Base-by-base conservation (phyloP, 352 stramenopile species). In the Salisapilia sapeloensis region DNA sequence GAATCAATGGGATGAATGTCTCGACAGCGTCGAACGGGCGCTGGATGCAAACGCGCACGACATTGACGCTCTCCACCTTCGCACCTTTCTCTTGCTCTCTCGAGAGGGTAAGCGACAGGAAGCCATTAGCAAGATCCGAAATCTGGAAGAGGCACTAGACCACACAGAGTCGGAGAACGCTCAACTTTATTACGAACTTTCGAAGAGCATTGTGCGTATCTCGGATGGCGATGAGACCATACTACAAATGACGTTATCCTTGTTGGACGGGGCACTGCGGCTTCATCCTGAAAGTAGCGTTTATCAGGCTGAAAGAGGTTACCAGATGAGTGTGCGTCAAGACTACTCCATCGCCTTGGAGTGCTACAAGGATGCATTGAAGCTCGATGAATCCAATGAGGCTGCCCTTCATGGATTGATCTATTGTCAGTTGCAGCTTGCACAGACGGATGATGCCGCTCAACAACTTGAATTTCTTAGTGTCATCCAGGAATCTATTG, bases 381-480 rank as follows among this genome's bases (percentile, higher is more conserved):
- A 82, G 46, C 47, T 84, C 2, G 82, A 93, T 46, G 76, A 90
- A 35, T 76, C 66, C 11, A 93, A 92, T 46, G 63, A 89, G 26
- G 57, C 64, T 32, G 84, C 84, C n/a, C 56, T 95, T 4, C 64
- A 86, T 25, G 84, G 82, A 0, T 56, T 92, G 27, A 94, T 96
- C 41, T 94, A 92, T 51, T 94, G 80, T 45, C 84, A 95, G 47
- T 70, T 96, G 42, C 87, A 85, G 29, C 41, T 83, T 3, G 78
- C 76, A 4, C 56, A 86, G 33, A 44, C 92, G 4, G 77, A 95
- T 29, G 84, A 96, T 35, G 85, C 85, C 1, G 71, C 72, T 0
- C 69, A 92, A 44, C 85, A 96, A 41, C 81, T 96, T 55, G 85
- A 96, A 29, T 92, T 96, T 38, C 44, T 96, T 3, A 75, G 54